Evolutionary conservation across 352 stramenopile genomes (phyloP).

Genomic region (Globisporangium okanoganense): DNA sequence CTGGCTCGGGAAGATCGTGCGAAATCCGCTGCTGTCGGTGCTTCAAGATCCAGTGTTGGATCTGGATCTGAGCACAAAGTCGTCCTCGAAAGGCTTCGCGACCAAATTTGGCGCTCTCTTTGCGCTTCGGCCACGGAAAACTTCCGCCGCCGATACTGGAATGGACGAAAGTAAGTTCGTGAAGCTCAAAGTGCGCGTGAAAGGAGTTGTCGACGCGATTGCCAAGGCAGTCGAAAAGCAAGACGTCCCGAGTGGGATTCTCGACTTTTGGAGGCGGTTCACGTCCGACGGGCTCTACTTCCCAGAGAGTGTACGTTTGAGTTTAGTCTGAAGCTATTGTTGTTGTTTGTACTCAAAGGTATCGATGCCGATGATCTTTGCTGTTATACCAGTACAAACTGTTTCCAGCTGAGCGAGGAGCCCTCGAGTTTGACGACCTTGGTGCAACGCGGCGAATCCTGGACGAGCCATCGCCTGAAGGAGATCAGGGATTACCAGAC

Average conservation of each 20-base stretch:
- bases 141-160: neutral
- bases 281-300: constrained; percentile 65
- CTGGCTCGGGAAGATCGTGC: constrained; percentile 56
- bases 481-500: neutral
- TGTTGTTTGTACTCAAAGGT: neutral
- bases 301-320: constrained; percentile 36
- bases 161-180: constrained; percentile 24
- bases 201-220: constrained; percentile 47
- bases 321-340: neutral
- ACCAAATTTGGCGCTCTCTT: constrained; percentile 48
- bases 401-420: constrained; percentile 34
- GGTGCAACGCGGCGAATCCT: constrained; percentile 49
- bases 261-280: constrained; percentile 55
- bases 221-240: constrained; percentile 43
- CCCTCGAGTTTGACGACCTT: constrained; percentile 52
- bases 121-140: constrained; percentile 16
- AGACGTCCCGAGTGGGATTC: constrained; percentile 47
- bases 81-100: constrained; percentile 32
- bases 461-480: neutral
- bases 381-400: constrained; percentile 41
- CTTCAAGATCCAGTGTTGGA: constrained; percentile 49
- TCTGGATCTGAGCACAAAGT: constrained; percentile 35
- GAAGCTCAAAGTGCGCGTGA: constrained; percentile 60
- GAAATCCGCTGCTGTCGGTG: constrained; percentile 40
- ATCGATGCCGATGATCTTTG: constrained; percentile 2